A percentile compares a stretch with the other conserved stretches of the same genome.
These are phyloP conservation scores for Epichloe uncinata DNA, from an alignment of 2,329 filamentous ascomycete genomes.

Conservation along the genomic window DNA sequence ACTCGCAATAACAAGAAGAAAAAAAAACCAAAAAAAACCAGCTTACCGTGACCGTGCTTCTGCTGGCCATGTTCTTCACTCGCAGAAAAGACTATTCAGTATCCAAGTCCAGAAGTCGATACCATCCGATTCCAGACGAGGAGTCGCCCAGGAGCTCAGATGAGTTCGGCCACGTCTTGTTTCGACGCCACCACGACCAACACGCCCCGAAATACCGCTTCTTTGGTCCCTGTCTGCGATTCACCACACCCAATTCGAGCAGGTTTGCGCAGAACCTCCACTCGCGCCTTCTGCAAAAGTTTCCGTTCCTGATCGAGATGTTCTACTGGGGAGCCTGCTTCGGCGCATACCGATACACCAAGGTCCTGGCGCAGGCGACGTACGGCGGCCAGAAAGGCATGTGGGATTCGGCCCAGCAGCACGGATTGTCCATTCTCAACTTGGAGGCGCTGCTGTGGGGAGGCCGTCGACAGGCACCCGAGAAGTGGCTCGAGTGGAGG, in stretches of 20 bases:
- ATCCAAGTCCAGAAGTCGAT: slow-evolving; percentile 10
- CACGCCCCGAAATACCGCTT: slow-evolving; percentile 9
- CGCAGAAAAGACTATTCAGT: slow-evolving; percentile 22
- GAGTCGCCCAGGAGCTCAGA: slow-evolving; percentile 13
- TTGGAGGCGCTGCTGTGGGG: slow-evolving; percentile 7
- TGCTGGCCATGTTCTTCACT: slow-evolving; percentile 24
- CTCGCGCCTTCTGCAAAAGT: slow-evolving; percentile 49
- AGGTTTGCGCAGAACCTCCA: slow-evolving; percentile 46
- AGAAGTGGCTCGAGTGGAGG: slow-evolving; percentile 8
- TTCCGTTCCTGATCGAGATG: slow-evolving; percentile 60
- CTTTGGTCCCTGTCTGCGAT: slow-evolving; percentile 10
- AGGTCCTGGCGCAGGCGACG: slow-evolving; percentile 6
- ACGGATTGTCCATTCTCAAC: slow-evolving; percentile 5
- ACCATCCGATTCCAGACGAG: slow-evolving; percentile 13
- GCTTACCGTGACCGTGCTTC: slow-evolving; percentile 24
- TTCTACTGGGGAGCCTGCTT: slow-evolving; percentile 50
- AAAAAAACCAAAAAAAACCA: slow-evolving; percentile 1
- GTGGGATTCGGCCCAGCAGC: slow-evolving; percentile 26
- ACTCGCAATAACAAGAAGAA: neutral
- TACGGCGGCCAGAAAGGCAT: slow-evolving; percentile 7
- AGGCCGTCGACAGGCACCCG: slow-evolving; percentile 4
- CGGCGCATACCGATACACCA: slow-evolving; percentile 6
- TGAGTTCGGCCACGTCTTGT: slow-evolving; percentile 8
- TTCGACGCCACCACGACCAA: slow-evolving; percentile 3
- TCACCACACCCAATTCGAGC: slow-evolving; percentile 48